phyloP scores from a whole-genome alignment of 345 rosid genomes.

The Cardiospermum halicacabum region DNA sequence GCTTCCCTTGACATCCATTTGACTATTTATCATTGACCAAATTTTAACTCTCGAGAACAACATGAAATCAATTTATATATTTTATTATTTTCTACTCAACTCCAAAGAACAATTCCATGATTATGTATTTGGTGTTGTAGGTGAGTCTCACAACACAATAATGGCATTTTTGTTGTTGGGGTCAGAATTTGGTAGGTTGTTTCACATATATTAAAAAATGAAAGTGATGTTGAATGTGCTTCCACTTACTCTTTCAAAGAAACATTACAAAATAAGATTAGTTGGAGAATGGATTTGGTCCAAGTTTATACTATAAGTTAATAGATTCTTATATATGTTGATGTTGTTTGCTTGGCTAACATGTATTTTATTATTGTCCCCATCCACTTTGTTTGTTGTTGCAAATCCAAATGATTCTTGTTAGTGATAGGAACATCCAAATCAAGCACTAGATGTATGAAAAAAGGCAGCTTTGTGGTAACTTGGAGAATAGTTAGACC shows the following conservation, averaged over 20 bases:
- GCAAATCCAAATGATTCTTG: neutral
- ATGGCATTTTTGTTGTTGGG: neutral
- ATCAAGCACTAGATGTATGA: too few species aligned
- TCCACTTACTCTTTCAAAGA: constrained; percentile 6
- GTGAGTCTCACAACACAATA: constrained; percentile 2
- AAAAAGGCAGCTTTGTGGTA: too few species aligned
- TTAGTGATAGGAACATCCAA: too few species aligned
- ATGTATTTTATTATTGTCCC: neutral
- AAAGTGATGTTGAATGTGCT: neutral
- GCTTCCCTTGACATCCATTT: too few species aligned
- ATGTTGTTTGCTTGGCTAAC: neutral
- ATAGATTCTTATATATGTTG: neutral
- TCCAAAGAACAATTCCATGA: neutral
- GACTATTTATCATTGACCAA: too few species aligned
- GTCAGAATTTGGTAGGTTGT: neutral
- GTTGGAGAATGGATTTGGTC: constrained; percentile 2
- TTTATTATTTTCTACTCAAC: too few species aligned
- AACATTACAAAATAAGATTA: neutral
- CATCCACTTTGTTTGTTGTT: neutral
- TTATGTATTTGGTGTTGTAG: neutral
- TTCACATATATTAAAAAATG: neutral
- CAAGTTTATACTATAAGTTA: neutral
- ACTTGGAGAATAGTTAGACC: too few species aligned
- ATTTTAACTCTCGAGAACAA: too few species aligned
- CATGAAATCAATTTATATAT: too few species aligned